Conservation (phyloP, 441 rosid genomes). For the Mallotus japonicus region DNA sequence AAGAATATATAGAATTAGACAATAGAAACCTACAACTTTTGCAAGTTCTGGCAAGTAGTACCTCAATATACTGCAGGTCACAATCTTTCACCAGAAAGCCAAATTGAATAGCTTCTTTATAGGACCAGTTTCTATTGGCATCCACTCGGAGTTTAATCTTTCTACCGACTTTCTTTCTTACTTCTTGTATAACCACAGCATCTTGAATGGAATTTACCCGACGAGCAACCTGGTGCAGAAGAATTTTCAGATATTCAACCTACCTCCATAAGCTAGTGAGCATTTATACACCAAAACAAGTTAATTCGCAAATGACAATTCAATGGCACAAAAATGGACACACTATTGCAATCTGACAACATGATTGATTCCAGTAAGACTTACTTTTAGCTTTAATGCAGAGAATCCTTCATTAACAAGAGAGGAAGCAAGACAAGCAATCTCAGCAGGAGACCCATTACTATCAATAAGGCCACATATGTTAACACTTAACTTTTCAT, state of each 20-base stretch:
- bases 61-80: constrained; percentile 90
- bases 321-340: neutral
- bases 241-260: constrained; percentile 20
- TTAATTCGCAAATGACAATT: neutral
- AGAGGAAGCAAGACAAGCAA: constrained; percentile 58
- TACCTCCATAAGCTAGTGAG: neutral
- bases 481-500: constrained; percentile 46
- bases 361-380: constrained; percentile 9
- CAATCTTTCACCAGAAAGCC: constrained; percentile 63
- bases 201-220: constrained; percentile 63
- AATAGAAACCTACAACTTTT: neutral
- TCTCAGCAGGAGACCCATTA: constrained; percentile 69
- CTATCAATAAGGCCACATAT: constrained; percentile 89
- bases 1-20: neutral
- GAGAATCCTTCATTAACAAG: constrained; percentile 82
- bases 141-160: constrained; percentile 80
- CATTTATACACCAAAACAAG: neutral
- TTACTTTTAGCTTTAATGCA: constrained; percentile 90
- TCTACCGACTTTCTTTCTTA: constrained; percentile 67
- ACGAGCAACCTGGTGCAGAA: constrained; percentile 74
- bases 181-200: constrained; percentile 77
- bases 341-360: neutral
- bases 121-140: constrained; percentile 88
- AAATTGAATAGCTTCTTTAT: constrained; percentile 73
- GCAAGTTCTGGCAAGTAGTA: constrained; percentile 24